Conservation (phyloP, 768 basidiomycete species). For the Multifurca ochricompacta region DNA sequence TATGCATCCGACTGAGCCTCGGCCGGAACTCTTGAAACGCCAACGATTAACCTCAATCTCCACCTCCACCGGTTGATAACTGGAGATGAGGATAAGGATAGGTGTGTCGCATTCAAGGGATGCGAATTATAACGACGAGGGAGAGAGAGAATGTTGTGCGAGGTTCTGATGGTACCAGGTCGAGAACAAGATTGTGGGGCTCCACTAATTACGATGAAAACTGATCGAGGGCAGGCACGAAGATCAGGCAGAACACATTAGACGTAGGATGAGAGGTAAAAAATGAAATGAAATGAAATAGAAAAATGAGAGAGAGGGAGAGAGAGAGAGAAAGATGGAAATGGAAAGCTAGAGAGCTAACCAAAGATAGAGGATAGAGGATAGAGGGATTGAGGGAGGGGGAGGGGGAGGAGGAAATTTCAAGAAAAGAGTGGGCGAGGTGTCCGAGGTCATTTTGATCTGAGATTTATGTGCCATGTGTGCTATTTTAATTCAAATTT, state of each 20-base stretch:
- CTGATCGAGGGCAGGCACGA: not conserved
- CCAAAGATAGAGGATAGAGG: no score
- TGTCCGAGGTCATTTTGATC: not conserved
- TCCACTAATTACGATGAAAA: not conserved
- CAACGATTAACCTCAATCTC: not conserved
- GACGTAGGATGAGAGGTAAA: not conserved
- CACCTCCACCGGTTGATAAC: not conserved
- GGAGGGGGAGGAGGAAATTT: no score
- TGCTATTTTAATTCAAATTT: not conserved
- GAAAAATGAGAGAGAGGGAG: not conserved
- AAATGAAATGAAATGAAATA: not conserved
- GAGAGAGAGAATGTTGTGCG: not conserved
- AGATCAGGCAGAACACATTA: not conserved
- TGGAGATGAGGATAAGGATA: not conserved
- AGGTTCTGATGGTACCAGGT: no score
- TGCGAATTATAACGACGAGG: not conserved
- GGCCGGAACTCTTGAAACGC: not conserved
- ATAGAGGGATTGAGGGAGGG: not conserved
- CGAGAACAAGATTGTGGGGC: not conserved
- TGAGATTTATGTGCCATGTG: conserved; percentile 5
- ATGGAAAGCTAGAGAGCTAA: no score
- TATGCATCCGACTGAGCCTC: not conserved
- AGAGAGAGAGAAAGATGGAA: no score
- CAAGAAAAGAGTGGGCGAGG: not conserved
- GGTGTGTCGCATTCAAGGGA: no score